Conservation (phyloP, 176 grass and related monocot genomes). For the Eragrostis curvula region DNA sequence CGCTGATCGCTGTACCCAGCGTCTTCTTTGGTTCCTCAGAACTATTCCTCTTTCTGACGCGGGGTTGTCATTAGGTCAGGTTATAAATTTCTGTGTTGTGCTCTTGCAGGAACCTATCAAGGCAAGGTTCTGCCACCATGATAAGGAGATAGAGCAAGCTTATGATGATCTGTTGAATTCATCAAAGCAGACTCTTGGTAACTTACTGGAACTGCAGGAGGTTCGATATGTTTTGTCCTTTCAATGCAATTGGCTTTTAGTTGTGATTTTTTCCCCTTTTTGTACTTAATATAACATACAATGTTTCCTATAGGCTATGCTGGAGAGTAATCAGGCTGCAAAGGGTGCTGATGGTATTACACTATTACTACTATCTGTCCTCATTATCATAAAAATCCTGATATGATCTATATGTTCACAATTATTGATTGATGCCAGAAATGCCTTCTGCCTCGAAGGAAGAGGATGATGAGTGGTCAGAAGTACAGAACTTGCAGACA, state of each 20-base stretch:
- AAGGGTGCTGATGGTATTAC: constrained; percentile 31
- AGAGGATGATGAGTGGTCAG: constrained; percentile 74
- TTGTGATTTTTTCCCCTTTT: constrained; percentile 11
- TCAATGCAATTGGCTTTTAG: neutral
- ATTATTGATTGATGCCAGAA: constrained; percentile 40
- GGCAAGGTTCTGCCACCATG: constrained; percentile 65
- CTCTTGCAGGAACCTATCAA: constrained; percentile 70
- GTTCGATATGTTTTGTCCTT: constrained; percentile 38
- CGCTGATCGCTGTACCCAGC: neutral
- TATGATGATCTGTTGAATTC: constrained; percentile 70
- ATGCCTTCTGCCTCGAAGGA: constrained; percentile 42
- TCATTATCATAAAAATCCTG: constrained; percentile 16
- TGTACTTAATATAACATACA: neutral
- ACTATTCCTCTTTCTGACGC: constrained; percentile 7
- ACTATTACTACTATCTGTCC: constrained; percentile 1
- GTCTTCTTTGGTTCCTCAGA: neutral
- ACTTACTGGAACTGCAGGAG: constrained; percentile 87
- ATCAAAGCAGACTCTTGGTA: constrained; percentile 64
- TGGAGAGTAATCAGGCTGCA: constrained; percentile 68
- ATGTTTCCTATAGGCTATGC: constrained; percentile 68
- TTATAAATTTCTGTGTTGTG: constrained; percentile 16
- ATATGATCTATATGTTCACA: constrained; percentile 4
- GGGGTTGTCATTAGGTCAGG: neutral
- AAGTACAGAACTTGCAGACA: constrained; percentile 61
- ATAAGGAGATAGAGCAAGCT: constrained; percentile 61